These are phyloP conservation scores for Emmonsia crescens DNA, from an alignment of 2,329 filamentous ascomycete species.

Conservation along the genomic window DNA sequence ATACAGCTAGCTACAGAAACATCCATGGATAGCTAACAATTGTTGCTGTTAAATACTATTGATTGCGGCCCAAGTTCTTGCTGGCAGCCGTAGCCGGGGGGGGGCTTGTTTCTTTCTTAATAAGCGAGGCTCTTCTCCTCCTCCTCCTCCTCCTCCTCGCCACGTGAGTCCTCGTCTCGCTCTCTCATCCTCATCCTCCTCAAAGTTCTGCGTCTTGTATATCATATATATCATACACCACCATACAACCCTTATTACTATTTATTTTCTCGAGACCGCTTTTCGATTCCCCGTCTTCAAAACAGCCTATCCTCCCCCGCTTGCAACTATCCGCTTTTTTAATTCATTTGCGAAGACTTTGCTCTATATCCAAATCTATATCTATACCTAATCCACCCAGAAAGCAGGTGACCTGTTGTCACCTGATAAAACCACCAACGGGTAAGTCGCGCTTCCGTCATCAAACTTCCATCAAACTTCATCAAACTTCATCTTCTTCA, in stretches of 20 bases:
- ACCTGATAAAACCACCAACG: constrained; percentile 32
- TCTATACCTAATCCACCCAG: constrained; percentile 24
- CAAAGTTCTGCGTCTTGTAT: no score
- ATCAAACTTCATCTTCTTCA: background rate
- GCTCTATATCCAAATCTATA: background rate
- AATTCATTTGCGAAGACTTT: no score
- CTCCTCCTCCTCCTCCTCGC: background rate
- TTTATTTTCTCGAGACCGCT: no score
- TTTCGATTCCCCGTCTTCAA: no score
- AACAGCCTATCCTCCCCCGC: no score
- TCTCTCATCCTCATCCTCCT: background rate
- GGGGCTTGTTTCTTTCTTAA: no score
- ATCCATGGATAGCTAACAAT: no score
- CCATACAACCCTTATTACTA: background rate
- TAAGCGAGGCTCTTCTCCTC: background rate
- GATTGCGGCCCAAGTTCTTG: background rate
- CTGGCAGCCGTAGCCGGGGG: background rate
- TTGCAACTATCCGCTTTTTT: no score
- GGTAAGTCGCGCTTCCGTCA: background rate
- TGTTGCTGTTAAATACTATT: background rate
- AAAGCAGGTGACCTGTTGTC: constrained; percentile 34
- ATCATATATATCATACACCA: no score
- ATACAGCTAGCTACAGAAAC: no score
- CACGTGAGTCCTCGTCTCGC: background rate
- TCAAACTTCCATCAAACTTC: background rate